Evolutionary conservation across 805 yeast species (phyloP).

Genomic region (Pichia pseudocactophila): DNA sequence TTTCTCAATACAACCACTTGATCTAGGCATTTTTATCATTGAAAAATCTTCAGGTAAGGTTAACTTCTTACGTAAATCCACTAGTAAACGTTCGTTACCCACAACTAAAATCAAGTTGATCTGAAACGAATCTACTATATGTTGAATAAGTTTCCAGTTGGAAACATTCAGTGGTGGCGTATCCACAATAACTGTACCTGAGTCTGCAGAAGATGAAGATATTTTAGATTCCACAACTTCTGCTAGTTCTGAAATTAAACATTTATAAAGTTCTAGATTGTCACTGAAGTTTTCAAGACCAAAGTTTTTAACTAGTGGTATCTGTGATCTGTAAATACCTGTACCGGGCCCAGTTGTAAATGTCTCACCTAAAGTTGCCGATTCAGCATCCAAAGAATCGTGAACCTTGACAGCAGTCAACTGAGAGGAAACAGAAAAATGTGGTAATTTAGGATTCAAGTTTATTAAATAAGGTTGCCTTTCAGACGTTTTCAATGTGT

Average conservation of each 20-base stretch:
- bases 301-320: conserved; percentile 74
- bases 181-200: conserved; percentile 56
- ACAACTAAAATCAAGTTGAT: conserved; percentile 54
- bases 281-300: conserved; percentile 57
- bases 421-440: conserved; percentile 63
- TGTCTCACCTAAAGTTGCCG: conserved; percentile 65
- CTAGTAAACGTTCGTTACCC: conserved; percentile 64
- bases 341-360: conserved; percentile 74
- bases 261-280: conserved; percentile 48
- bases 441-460: conserved; percentile 57
- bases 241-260: conserved; percentile 22
- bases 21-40: conserved; percentile 55
- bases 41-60: conserved; percentile 26
- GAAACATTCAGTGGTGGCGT: conserved; percentile 56
- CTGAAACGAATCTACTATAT: conserved; percentile 49
- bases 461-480: conserved; percentile 65
- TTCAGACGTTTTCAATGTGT: conserved; percentile 54
- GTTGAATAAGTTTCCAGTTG: conserved; percentile 44
- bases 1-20: conserved; percentile 70
- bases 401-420: conserved; percentile 76
- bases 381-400: conserved; percentile 70
- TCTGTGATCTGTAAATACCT: conserved; percentile 72
- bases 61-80: conserved; percentile 51
- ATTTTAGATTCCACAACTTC: conserved; percentile 8
- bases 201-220: conserved; percentile 5